Conservation (phyloP, 805 yeast species). For the Candida sithepensis region DNA sequence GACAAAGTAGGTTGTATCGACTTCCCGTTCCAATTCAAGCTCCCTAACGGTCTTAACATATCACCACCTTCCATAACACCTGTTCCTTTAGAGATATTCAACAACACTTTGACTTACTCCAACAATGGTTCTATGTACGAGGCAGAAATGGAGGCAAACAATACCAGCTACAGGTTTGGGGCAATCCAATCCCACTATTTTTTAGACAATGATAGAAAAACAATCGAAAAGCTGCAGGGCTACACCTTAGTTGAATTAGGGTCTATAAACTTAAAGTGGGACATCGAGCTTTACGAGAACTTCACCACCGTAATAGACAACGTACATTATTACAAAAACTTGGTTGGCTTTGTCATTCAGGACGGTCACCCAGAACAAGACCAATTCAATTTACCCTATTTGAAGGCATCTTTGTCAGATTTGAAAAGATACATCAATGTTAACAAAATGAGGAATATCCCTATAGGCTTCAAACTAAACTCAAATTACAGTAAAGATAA, state of each 20-base stretch:
- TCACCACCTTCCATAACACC: not conserved
- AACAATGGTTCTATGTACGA: conserved; percentile 10
- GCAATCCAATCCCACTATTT: conserved; percentile 5
- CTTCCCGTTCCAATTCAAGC: not conserved
- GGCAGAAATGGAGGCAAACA: conserved; percentile 1
- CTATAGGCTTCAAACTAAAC: conserved; percentile 32
- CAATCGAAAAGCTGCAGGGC: conserved; percentile 8
- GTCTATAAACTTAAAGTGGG: conserved; percentile 15
- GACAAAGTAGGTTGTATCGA: too few relatives aligned
- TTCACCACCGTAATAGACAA: conserved; percentile 75
- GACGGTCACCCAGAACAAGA: conserved; percentile 76
- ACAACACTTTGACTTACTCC: conserved; percentile 11
- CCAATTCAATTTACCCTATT: conserved; percentile 69
- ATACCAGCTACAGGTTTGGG: conserved; percentile 8
- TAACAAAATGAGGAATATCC: conserved; percentile 32
- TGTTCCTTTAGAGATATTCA: conserved; percentile 7
- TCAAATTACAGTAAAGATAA: not conserved
- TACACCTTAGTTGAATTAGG: conserved; percentile 17
- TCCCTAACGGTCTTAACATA: not conserved
- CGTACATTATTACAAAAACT: conserved; percentile 62
- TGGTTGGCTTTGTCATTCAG: conserved; percentile 90
- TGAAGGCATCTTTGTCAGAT: conserved; percentile 89
- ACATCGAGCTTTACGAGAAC: conserved; percentile 48
- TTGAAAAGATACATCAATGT: conserved; percentile 59
- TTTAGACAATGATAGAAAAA: conserved; percentile 9